phyloP scores from a whole-genome alignment of 352 stramenopile genomes.

The Pythium dissimile region DNA sequence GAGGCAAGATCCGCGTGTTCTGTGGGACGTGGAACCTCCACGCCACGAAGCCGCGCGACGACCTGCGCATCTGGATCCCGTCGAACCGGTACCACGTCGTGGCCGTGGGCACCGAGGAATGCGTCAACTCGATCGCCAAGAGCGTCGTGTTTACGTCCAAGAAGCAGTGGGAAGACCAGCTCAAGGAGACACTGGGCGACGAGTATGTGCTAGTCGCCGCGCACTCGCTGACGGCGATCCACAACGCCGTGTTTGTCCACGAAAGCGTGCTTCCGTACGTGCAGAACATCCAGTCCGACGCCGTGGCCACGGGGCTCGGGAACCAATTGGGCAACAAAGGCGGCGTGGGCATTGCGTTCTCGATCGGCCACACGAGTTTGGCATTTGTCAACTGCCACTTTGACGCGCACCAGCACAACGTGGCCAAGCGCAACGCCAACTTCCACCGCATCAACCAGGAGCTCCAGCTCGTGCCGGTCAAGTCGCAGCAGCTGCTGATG shows the following conservation, averaged over 20 bases:
- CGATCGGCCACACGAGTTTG: constrained; percentile 74
- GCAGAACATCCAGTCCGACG: constrained; percentile 84
- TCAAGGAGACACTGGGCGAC: constrained; percentile 54
- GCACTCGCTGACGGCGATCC: constrained; percentile 91
- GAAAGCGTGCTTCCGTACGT: constrained; percentile 78
- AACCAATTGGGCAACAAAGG: constrained; percentile 97
- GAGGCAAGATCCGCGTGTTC: constrained; percentile 60
- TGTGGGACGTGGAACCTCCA: constrained; percentile 87
- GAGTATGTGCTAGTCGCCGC: constrained; percentile 89
- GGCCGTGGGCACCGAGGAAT: constrained; percentile 91
- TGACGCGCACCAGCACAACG: constrained; percentile 89
- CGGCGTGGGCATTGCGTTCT: constrained; percentile 90
- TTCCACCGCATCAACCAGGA: constrained; percentile 86
- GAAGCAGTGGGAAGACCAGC: constrained; percentile 74
- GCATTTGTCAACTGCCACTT: constrained; percentile 94
- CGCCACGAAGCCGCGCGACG: constrained; percentile 59
- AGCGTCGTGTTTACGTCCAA: constrained; percentile 92
- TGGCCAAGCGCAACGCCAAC: constrained; percentile 88
- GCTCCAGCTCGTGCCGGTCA: constrained; percentile 30
- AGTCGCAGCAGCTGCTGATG: background rate
- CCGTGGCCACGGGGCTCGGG: constrained; percentile 91
- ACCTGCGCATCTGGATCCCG: constrained; percentile 66
- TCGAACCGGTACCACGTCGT: constrained; percentile 86
- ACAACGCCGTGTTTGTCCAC: constrained; percentile 93
- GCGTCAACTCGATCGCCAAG: constrained; percentile 90